Percentiles rank a stretch among this genome's conserved stretches.
phyloP scores from a whole-genome alignment of 2,329 filamentous ascomycete genomes.

The Talaromyces sp. region DNA sequence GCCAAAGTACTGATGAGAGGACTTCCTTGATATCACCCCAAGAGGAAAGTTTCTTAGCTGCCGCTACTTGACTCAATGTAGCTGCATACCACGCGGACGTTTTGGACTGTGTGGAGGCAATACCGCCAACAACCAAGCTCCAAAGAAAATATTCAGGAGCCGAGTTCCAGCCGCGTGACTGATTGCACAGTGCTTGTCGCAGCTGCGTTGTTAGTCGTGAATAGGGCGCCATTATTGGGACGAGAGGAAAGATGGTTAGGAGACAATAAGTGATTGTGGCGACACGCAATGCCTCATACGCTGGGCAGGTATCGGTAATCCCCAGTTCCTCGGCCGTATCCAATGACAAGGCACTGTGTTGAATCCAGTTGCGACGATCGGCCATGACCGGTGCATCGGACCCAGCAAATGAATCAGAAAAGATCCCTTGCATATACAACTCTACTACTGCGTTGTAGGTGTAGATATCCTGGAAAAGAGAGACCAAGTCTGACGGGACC shows the following conservation, averaged over 20 bases:
- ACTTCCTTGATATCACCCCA: constrained; percentile 15
- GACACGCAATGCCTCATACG: constrained; percentile 16
- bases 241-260: constrained; percentile 18
- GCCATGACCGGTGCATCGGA: constrained; percentile 12
- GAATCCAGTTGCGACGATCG: constrained; percentile 19
- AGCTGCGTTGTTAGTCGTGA: constrained; percentile 14
- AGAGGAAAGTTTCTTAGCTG: constrained; percentile 11
- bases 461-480: constrained; percentile 17
- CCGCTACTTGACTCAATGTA: constrained; percentile 13
- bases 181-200: constrained; percentile 11
- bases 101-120: constrained; percentile 14
- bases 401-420: constrained; percentile 10
- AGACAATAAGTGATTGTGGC: constrained; percentile 18
- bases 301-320: constrained; percentile 6
- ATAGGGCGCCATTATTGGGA: constrained; percentile 17
- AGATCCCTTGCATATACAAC: constrained; percentile 14
- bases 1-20: constrained; percentile 17
- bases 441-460: constrained; percentile 19
- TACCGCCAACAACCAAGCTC: constrained; percentile 17
- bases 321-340: constrained; percentile 8
- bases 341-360: constrained; percentile 19
- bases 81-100: constrained; percentile 16
- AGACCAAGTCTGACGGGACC: constrained; percentile 11
- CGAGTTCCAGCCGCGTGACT: constrained; percentile 12
- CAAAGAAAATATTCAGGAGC: constrained; percentile 16